These are phyloP conservation scores for Yamadazyma laniorum DNA, from an alignment of 805 yeast species.

Conservation along the genomic window DNA sequence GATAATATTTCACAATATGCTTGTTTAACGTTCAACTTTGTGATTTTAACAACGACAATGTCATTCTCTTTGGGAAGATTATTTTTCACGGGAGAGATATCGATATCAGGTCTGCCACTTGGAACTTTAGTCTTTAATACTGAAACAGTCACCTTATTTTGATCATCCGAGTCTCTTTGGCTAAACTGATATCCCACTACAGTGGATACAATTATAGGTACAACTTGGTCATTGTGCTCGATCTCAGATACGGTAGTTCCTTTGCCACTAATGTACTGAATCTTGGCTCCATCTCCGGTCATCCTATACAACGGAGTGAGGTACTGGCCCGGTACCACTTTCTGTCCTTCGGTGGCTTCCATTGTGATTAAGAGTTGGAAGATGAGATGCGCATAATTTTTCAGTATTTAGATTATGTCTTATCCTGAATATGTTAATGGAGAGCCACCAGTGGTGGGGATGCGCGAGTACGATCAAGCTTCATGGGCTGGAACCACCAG, in stretches of 20 bases:
- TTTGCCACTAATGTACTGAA: slow-evolving; percentile 57
- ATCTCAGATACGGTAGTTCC: slow-evolving; percentile 59
- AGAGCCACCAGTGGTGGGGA: slow-evolving; percentile 45
- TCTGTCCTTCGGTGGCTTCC: not conserved
- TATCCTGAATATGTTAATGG: slow-evolving; percentile 47
- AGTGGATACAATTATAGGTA: slow-evolving; percentile 55
- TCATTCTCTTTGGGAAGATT: slow-evolving; percentile 83
- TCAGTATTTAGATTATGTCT: slow-evolving; percentile 13
- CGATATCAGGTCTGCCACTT: slow-evolving; percentile 1
- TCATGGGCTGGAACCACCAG: slow-evolving; percentile 53
- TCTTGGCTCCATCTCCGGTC: slow-evolving; percentile 17
- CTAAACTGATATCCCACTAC: slow-evolving; percentile 57
- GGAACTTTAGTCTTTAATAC: slow-evolving; percentile 6
- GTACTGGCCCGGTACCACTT: slow-evolving; percentile 79
- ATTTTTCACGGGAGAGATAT: slow-evolving; percentile 28
- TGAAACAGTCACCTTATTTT: slow-evolving; percentile 12
- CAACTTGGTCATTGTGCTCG: slow-evolving; percentile 30
- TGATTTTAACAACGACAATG: slow-evolving; percentile 72
- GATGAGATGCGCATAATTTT: slow-evolving; percentile 1
- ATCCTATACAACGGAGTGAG: slow-evolving; percentile 55
- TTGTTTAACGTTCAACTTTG: slow-evolving; percentile 63
- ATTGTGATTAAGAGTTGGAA: not conserved
- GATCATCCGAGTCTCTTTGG: slow-evolving; percentile 18
- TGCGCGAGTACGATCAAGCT: slow-evolving; percentile 50
- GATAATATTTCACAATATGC: slow-evolving; percentile 73